A percentile compares a stretch with the other conserved stretches of the same genome.
Conservation (phyloP, 2,329 filamentous ascomycete genomes). For the Diplodia intermedia region DNA sequence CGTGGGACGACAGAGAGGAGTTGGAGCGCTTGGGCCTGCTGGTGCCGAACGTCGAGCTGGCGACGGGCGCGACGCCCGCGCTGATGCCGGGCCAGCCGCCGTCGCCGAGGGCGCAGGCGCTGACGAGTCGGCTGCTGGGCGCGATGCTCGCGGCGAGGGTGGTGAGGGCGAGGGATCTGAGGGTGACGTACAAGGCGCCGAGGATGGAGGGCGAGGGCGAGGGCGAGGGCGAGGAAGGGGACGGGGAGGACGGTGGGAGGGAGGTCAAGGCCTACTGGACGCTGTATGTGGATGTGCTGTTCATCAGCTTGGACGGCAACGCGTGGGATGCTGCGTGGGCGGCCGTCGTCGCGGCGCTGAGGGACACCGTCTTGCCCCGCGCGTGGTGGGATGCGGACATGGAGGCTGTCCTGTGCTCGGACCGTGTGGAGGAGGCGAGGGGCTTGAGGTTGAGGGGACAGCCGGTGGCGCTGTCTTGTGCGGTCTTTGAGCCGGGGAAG, state of each 20-base stretch:
- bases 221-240: slow-evolving; percentile 43
- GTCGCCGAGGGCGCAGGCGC: slow-evolving; percentile 77
- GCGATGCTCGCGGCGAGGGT: slow-evolving; percentile 75
- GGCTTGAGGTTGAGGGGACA: slow-evolving; percentile 68
- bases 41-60: slow-evolving; percentile 91
- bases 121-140: slow-evolving; percentile 80
- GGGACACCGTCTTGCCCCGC: slow-evolving; percentile 75
- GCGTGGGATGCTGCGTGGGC: slow-evolving; percentile 92
- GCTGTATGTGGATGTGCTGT: slow-evolving; percentile 93
- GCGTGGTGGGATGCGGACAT: slow-evolving; percentile 85
- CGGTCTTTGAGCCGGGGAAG: slow-evolving; percentile 65
- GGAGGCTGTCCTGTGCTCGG: slow-evolving; percentile 78
- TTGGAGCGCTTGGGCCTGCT: slow-evolving; percentile 69
- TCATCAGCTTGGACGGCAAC: slow-evolving; percentile 91
- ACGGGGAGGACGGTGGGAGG: slow-evolving; percentile 54
- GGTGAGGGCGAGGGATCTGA: slow-evolving; percentile 70
- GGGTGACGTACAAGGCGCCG: slow-evolving; percentile 70
- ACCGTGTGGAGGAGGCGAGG: slow-evolving; percentile 60
- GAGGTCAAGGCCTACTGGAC: slow-evolving; percentile 89
- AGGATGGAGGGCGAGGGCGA: slow-evolving; percentile 56
- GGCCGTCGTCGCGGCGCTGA: slow-evolving; percentile 79
- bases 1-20: slow-evolving; percentile 42
- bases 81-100: slow-evolving; percentile 86
- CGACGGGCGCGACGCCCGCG: slow-evolving; percentile 85
- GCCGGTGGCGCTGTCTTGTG: slow-evolving; percentile 79